Evolutionary conservation across 2,329 filamentous ascomycete species (phyloP).

Genomic region (Colletotrichum shisoi): DNA sequence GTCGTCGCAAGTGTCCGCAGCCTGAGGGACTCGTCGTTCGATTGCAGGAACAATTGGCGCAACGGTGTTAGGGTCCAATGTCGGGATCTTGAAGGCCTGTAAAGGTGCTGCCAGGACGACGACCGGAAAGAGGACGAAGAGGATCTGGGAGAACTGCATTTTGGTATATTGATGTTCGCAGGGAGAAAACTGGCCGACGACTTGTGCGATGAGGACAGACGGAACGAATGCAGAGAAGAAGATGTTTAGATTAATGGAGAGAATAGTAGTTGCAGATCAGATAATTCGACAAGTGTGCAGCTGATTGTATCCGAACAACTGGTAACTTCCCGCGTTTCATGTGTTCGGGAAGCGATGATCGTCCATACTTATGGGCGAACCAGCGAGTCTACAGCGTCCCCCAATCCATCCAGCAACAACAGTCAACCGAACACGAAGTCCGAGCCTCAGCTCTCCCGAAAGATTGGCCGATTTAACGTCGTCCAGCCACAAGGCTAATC

Average conservation of each 20-base stretch:
- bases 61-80: slow-evolving; percentile 31
- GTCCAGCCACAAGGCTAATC: slow-evolving; percentile 22
- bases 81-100: slow-evolving; percentile 37
- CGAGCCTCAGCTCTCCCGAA: slow-evolving; percentile 22
- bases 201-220: background rate
- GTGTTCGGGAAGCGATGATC: slow-evolving; percentile 6
- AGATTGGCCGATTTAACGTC: slow-evolving; percentile 31
- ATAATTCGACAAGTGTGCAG: slow-evolving; percentile 15
- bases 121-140: slow-evolving; percentile 41
- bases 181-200: background rate
- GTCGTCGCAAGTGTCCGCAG: slow-evolving; percentile 30
- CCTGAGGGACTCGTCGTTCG: slow-evolving; percentile 29
- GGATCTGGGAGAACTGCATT: slow-evolving; percentile 42
- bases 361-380: slow-evolving; percentile 37
- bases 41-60: slow-evolving; percentile 34
- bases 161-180: slow-evolving; percentile 22
- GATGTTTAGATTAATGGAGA: background rate
- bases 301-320: background rate
- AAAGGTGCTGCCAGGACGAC: slow-evolving; percentile 41
- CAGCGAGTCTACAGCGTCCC: background rate
- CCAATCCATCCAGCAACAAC: background rate
- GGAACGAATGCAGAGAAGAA: slow-evolving; percentile 6
- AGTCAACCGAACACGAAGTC: slow-evolving; percentile 29
- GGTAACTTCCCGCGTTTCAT: slow-evolving; percentile 29
- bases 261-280: slow-evolving; percentile 7